Evolutionary conservation across 345 rosid species (phyloP), one percentile per base, ranked within the genome.

Genomic region (Populus simonii): DNA sequence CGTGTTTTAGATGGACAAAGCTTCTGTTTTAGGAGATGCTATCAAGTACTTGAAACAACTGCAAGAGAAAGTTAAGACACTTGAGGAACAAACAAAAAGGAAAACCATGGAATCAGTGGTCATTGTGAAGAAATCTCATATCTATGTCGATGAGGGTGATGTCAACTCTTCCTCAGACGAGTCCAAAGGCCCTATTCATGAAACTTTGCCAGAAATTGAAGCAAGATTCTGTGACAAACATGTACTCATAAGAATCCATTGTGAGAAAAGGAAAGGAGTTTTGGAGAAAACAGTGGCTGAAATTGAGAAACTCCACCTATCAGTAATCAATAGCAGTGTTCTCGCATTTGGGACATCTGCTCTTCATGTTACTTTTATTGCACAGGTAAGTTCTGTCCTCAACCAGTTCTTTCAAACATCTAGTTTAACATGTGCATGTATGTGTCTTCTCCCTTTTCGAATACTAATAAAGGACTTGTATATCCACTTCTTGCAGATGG

Each of bases 21-120:
- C 94, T 84, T 93, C 99, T 23, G 98, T 95, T 82, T 91, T 95
- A 75, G 94, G 92, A 57, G 99, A 91, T 85, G 87, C 98, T 8
- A 78, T 90, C 68, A 90, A 90, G 87, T 92, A 95, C 89, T 71
- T 95, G 86, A 93, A 95, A 70, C 87, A 88, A 66, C 90, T 95
- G 77, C 97, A 95, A 82, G 93, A 95, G 73, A 86, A 68, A 76
- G 97, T 95, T 0, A 78, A 86, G 80, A 82, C 79, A 27, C 94
- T 92, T 23, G 98, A 93, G 86, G 96, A 95, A 79, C 83, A 89
- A 68, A 87, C 90, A 25, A 86, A 71, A 78, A 88, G 83, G 87
- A 92, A 82, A 63, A 84, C 86, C 23, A 80, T 88, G 79, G 98
- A 95, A 86, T 89, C 96, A 49, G 87, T 88, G 65, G 90, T 92